Evolutionary conservation across 1,284 basidiomycete species (phyloP), one percentile per base, ranked within the genome.

Genomic region (Phylloboletellus chloephorus): DNA sequence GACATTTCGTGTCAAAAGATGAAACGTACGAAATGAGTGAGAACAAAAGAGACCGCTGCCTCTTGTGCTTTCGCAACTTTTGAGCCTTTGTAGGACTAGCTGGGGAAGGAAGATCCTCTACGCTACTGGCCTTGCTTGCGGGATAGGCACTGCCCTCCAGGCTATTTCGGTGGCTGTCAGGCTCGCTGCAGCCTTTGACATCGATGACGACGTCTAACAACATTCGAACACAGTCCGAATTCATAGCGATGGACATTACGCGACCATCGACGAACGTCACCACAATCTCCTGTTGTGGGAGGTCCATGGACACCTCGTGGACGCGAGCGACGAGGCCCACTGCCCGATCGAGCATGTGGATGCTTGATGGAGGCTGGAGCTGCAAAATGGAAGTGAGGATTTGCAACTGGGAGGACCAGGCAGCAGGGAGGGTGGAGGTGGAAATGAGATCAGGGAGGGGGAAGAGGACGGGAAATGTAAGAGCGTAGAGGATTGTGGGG

Each of bases 401-500:
- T 11, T 71, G 65, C 15, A 81, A 63, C 49, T 80, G 76, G 41
- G 65, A 67, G 36, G 70, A 71, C 84, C 73, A 87, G 38, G 67
- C 70, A 37, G 52, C 63, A 9, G 82, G 75, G 34, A 72, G 54
- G 24, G 70, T 65, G 2, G 56, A 43, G n/a, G 30, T 19, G 5
- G 78, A 58, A 19, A 41, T 39, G 3, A 79, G 55, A 31, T 62
- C 53, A n/a, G 37, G 48, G 3, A 65, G 53, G n/a, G 78, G 74
- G 15, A 82, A 69, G 47, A 73, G 63, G 13, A 64, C 63, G 6
- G 72, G 68, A 47, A 86, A 79, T 22, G 76, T 61, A 38, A 89
- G 63, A 21, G 73, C 77, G 65, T 88, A 88, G 57, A 86, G 74
- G 54, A 91, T 78, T 31, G 79, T 77, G 12, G 82, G 76, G 31